A percentile compares a stretch with the other conserved stretches of the same genome.
Evolutionary conservation across 768 basidiomycete species (phyloP).

Genomic region (Rhodotorula babjevae): DNA sequence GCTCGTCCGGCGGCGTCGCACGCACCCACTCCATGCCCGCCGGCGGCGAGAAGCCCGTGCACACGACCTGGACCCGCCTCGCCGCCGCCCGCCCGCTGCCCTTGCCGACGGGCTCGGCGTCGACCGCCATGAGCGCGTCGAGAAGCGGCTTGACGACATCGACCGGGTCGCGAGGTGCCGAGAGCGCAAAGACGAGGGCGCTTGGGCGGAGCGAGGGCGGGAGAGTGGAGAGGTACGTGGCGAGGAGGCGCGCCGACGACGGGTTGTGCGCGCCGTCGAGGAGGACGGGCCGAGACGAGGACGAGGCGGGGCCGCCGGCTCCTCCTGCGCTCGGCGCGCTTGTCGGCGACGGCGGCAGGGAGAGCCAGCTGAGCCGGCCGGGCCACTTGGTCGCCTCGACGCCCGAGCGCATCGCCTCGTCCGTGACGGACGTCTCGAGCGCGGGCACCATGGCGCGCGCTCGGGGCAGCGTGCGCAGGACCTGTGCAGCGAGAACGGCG

Average conservation of each 20-base stretch:
- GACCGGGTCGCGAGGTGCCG: slow-evolving; percentile 58
- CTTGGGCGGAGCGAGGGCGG: slow-evolving; percentile 48
- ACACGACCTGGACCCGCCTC: slow-evolving; percentile 50
- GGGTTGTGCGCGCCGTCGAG: slow-evolving; percentile 93
- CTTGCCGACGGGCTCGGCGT: no score
- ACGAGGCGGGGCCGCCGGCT: not conserved
- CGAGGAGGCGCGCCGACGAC: slow-evolving; percentile 65
- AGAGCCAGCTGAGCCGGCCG: slow-evolving; percentile 67
- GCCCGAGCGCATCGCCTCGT: slow-evolving; percentile 56
- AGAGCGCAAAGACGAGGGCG: slow-evolving; percentile 74
- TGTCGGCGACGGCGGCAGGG: not conserved
- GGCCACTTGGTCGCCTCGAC: slow-evolving; percentile 65
- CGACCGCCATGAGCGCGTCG: not conserved
- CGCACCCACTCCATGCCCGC: slow-evolving; percentile 94
- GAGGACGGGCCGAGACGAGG: slow-evolving; percentile 52
- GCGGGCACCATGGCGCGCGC: slow-evolving; percentile 41
- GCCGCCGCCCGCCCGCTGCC: not conserved
- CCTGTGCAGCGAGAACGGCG: slow-evolving; percentile 61
- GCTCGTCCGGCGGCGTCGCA: slow-evolving; percentile 55
- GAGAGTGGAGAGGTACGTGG: slow-evolving; percentile 58
- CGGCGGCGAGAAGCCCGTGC: slow-evolving; percentile 62
- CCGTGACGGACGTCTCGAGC: slow-evolving; percentile 49
- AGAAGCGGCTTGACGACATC: slow-evolving; percentile 40
- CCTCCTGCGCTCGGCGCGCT: slow-evolving; percentile 31
- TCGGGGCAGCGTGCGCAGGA: slow-evolving; percentile 53